Percentiles rank a stretch among this genome's conserved stretches.
Evolutionary conservation across 176 grass and related monocot species (phyloP).

Genomic region (Paspalum vaginatum): DNA sequence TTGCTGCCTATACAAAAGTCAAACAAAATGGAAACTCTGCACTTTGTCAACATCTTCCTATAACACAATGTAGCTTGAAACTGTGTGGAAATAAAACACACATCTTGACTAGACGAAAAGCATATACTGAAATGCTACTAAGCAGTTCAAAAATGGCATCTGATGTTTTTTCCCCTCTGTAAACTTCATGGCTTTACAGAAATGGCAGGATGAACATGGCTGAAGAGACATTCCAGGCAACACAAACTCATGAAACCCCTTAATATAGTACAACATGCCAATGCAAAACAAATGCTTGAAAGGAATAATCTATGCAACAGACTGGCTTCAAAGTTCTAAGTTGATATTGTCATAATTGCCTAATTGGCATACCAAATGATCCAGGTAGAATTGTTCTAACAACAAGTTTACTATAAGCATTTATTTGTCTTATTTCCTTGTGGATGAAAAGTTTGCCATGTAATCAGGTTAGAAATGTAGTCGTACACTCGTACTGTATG

Average conservation of each 20-base stretch:
- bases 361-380: not conserved
- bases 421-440: not conserved
- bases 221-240: not conserved
- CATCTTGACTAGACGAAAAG: not conserved
- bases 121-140: not conserved
- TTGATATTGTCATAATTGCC: not conserved
- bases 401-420: not conserved
- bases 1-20: not conserved
- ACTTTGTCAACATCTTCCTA: too few relatives aligned
- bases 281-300: not conserved
- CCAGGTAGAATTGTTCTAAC: not conserved
- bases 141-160: not conserved
- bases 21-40: not conserved
- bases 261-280: not conserved
- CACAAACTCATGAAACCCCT: not conserved
- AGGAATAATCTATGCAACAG: slow-evolving; percentile 5
- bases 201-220: not conserved
- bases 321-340: not conserved
- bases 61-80: too few relatives aligned
- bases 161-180: not conserved
- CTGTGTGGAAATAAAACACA: not conserved
- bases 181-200: not conserved
- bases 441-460: not conserved
- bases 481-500: not conserved
- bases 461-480: not conserved